Percentiles rank a stretch among this genome's conserved stretches.
phyloP scores from a whole-genome alignment of 2,329 filamentous ascomycete species.

The Tolypocladium capitatum region DNA sequence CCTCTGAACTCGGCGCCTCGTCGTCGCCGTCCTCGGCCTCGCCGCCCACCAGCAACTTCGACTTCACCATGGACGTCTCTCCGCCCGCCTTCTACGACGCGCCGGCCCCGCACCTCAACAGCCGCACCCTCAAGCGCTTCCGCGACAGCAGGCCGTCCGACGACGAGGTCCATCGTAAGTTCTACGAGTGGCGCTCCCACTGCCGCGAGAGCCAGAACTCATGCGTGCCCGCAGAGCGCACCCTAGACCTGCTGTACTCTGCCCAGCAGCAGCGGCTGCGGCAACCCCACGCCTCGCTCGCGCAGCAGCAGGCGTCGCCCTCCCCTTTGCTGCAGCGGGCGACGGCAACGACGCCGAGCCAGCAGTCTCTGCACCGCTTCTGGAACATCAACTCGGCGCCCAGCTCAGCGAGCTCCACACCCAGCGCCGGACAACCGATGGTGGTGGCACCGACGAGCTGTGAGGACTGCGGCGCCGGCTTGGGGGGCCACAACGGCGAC shows the following conservation, averaged over 20 bases:
- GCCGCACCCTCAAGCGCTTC: conserved; percentile 48
- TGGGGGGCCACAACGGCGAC: conserved; percentile 14
- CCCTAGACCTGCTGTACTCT: conserved; percentile 43
- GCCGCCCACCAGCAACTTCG: conserved; percentile 14
- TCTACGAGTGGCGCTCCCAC: conserved; percentile 6
- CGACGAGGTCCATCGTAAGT: conserved; percentile 40
- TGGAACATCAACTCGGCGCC: conserved; percentile 39
- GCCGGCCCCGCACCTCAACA: conserved; percentile 29
- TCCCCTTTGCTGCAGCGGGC: background rate
- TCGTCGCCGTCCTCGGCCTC: conserved; percentile 25
- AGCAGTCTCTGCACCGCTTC: conserved; percentile 41
- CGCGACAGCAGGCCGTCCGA: conserved; percentile 46
- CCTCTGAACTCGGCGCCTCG: conserved; percentile 39
- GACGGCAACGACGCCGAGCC: conserved; percentile 4
- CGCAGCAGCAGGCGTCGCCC: background rate
- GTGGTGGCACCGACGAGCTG: conserved; percentile 24
- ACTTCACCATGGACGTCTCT: conserved; percentile 19
- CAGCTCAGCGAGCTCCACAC: conserved; percentile 11
- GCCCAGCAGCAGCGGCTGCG: conserved; percentile 31
- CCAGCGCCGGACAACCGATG: conserved; percentile 6
- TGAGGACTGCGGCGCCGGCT: conserved; percentile 36
- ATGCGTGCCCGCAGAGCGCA: conserved; percentile 31
- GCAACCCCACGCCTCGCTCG: background rate
- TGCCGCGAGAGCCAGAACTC: conserved; percentile 8
- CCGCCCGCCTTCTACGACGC: conserved; percentile 14